These are phyloP conservation scores for Alternaria viburni DNA, from an alignment of 2,329 filamentous ascomycete genomes.

Conservation along the genomic window DNA sequence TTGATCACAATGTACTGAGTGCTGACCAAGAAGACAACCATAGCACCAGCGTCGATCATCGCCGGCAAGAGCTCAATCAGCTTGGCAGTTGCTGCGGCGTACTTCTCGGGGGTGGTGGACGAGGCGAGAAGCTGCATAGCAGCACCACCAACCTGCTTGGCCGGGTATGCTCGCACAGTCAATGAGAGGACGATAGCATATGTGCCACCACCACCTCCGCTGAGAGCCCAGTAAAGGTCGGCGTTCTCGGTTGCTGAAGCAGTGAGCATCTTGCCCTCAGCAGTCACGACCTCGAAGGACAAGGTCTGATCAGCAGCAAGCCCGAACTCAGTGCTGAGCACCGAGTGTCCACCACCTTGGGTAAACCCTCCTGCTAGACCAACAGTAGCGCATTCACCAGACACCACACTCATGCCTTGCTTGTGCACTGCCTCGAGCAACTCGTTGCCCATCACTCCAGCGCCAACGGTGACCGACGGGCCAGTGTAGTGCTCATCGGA, in stretches of 20 bases:
- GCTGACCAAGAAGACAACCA: constrained; percentile 24
- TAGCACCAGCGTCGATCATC: constrained; percentile 29
- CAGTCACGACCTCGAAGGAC: constrained; percentile 41
- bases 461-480: constrained; percentile 33
- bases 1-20: constrained; percentile 15
- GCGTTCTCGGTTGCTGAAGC: constrained; percentile 36
- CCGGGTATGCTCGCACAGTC: constrained; percentile 35
- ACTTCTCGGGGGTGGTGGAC: constrained; percentile 21
- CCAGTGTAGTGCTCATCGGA: constrained; percentile 32
- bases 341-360: constrained; percentile 40
- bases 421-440: constrained; percentile 26
- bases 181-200: constrained; percentile 40
- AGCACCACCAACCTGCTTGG: constrained; percentile 29
- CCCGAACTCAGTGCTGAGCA: constrained; percentile 27
- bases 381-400: constrained; percentile 42
- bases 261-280: constrained; percentile 35
- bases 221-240: constrained; percentile 48
- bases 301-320: constrained; percentile 42
- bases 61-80: constrained; percentile 23
- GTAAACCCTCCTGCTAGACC: constrained; percentile 43
- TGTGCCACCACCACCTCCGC: constrained; percentile 39
- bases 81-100: constrained; percentile 15
- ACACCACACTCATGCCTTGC: constrained; percentile 29
- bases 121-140: constrained; percentile 26
- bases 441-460: constrained; percentile 37